Percentiles rank a stretch among this genome's conserved stretches.
Evolutionary conservation across 148 eudicot genomes (phyloP).

Genomic region (Rhododendron molle): DNA sequence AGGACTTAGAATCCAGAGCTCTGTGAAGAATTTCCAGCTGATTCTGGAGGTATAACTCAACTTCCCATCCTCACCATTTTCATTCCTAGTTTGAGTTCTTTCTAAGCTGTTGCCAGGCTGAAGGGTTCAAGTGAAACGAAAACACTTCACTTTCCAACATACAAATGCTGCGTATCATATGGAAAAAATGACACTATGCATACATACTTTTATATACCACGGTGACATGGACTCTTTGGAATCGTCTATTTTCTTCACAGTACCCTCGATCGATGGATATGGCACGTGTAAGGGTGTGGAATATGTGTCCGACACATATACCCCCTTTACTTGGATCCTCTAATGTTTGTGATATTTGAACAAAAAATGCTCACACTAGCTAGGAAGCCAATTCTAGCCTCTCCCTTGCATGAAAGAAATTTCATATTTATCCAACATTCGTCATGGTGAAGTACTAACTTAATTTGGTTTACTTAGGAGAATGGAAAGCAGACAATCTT

Average conservation of each 20-base stretch:
- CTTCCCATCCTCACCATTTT: not conserved
- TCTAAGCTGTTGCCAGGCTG: not conserved
- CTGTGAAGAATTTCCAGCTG: constrained; percentile 88
- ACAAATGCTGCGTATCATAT: not conserved
- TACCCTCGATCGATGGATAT: not conserved
- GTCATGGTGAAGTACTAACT: not conserved
- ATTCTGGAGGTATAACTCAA: constrained; percentile 57
- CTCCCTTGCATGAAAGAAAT: not conserved
- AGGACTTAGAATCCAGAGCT: constrained; percentile 67
- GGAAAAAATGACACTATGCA: not conserved
- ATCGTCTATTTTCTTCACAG: not conserved
- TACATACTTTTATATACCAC: not conserved
- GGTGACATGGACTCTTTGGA: not conserved
- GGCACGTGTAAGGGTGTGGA: not conserved
- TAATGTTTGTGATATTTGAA: not conserved
- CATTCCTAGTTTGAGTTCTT: not conserved
- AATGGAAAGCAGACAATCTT: constrained; percentile 68
- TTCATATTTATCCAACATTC: not conserved
- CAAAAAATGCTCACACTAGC: not conserved
- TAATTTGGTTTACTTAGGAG: constrained; percentile 29
- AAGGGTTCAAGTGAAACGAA: not conserved
- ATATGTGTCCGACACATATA: not conserved
- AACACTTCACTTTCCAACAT: not conserved
- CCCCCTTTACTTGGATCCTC: not conserved
- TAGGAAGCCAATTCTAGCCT: not conserved